Evolutionary conservation across 495 filamentous ascomycete species (phyloP).

Genomic region (Podospora pseudopauciseta): DNA sequence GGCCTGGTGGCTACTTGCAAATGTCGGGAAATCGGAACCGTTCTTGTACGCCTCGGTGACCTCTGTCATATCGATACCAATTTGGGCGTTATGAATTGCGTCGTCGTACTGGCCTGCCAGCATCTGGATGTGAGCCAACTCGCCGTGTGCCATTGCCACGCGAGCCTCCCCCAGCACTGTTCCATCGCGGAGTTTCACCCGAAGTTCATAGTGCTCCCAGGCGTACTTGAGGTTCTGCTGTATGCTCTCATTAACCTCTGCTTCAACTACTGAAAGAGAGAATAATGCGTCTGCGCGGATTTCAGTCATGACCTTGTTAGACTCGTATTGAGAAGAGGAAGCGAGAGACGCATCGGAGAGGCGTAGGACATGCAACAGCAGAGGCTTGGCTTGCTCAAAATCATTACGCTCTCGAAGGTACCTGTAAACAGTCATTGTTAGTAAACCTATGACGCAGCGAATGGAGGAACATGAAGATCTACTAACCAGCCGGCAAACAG

Average conservation of each 20-base stretch:
- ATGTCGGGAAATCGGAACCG: too few relatives aligned
- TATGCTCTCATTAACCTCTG: neutral
- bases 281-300: too few relatives aligned
- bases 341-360: neutral
- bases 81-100: neutral
- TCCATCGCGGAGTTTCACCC: neutral
- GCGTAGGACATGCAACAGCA: neutral
- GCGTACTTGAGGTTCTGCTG: neutral
- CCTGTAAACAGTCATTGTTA: neutral
- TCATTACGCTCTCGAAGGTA: constrained; percentile 3
- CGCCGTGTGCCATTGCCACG: constrained; percentile 2
- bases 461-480: neutral
- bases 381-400: constrained; percentile 1
- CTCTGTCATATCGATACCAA: too few relatives aligned
- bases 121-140: constrained; percentile 3
- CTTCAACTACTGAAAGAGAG: neutral
- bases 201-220: neutral
- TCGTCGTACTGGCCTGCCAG: constrained; percentile 5
- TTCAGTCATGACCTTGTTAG: too few relatives aligned
- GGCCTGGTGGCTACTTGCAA: too few relatives aligned
- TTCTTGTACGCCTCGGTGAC: too few relatives aligned
- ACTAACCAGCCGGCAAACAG: too few relatives aligned
- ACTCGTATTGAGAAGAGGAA: too few relatives aligned
- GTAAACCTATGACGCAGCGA: neutral
- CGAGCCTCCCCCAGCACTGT: neutral